Percentiles rank a stretch among this genome's conserved stretches.
Evolutionary conservation across 805 yeast species (phyloP).

Genomic region (Candida michaelii): DNA sequence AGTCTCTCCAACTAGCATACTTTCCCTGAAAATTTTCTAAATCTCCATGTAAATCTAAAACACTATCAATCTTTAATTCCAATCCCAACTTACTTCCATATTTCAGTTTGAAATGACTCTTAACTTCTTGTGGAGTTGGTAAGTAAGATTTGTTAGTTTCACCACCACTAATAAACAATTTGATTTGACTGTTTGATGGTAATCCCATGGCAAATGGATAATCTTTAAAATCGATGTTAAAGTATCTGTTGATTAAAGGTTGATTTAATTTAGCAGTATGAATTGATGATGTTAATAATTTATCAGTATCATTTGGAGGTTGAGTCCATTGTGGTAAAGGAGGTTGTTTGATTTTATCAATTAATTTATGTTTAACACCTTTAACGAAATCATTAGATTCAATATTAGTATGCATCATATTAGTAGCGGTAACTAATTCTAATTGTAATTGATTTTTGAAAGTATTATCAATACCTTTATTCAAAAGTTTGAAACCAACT

Average conservation of each 20-base stretch:
- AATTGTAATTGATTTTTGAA: constrained; percentile 65
- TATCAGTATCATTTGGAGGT: constrained; percentile 18
- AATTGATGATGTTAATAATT: constrained; percentile 22
- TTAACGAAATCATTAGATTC: constrained; percentile 60
- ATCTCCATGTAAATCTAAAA: constrained; percentile 59
- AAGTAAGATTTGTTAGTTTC: constrained; percentile 66
- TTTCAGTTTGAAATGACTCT: constrained; percentile 56
- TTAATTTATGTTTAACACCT: constrained; percentile 63
- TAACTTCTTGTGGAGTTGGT: constrained; percentile 66
- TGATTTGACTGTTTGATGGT: constrained; percentile 69
- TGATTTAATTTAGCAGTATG: constrained; percentile 26
- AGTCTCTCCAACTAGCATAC: constrained; percentile 40
- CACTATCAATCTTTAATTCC: constrained; percentile 54
- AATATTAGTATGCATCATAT: constrained; percentile 58
- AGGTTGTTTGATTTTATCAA: constrained; percentile 60
- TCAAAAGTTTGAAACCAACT: constrained; percentile 66
- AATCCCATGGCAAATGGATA: constrained; percentile 75
- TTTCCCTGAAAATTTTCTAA: constrained; percentile 39
- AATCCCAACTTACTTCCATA: constrained; percentile 61
- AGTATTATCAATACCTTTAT: constrained; percentile 56
- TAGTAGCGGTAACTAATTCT: constrained; percentile 76
- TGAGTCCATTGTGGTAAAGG: constrained; percentile 25
- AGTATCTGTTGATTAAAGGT: constrained; percentile 40
- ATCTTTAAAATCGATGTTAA: constrained; percentile 37
- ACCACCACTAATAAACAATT: constrained; percentile 65